Base-by-base conservation (phyloP, 257 asterid species). In the Plantago elongata region DNA sequence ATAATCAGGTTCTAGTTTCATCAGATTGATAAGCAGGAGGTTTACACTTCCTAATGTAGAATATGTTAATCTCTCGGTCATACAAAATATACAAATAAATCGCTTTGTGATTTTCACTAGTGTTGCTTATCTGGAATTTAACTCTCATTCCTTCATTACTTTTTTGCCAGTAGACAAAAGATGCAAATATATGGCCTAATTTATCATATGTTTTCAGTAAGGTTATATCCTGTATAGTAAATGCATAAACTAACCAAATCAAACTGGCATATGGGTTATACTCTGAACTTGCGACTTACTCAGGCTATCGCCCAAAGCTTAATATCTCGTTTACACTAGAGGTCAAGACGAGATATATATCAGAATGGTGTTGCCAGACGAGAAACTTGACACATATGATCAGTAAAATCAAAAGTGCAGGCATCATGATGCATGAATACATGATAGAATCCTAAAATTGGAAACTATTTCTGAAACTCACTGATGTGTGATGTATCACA, bases 361-460 rank as follows among this genome's bases (percentile, higher is more conserved):
- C 57, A 51, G 16, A 51, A 51, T 17, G 15, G 58, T 54, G 9
- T 22, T 11, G 58, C 12, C 42, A 3, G 58, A 13, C 27, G 17
- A 54, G 58, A 54, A 54, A 54, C 57, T 50, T 17, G 37, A 51
- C 27, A 51, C 9, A 8, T 29, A 51, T 51, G 14, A 34, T 34
- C 40, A 34, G 8, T 34, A 34, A 34, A 34, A 34, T 34, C 40
- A 34, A 34, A 34, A 7, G 2, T 34, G 40, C 40, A 34, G 40
- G 40, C 40, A 4, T 69, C 13, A 67, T 67, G 69, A 71, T 40
- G 63, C 60, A 63, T 34, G 62, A 43, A 18, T 46, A 62, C 57
- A 47, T 18, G 38, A 16, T 15, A 22, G 11, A 10, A 51, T 66
- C 69, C 80, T 56, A 74, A 66, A 65, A 59, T 58, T 66, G 66